Conservation (phyloP, 306 rosid species). For the Vicia faba region DNA sequence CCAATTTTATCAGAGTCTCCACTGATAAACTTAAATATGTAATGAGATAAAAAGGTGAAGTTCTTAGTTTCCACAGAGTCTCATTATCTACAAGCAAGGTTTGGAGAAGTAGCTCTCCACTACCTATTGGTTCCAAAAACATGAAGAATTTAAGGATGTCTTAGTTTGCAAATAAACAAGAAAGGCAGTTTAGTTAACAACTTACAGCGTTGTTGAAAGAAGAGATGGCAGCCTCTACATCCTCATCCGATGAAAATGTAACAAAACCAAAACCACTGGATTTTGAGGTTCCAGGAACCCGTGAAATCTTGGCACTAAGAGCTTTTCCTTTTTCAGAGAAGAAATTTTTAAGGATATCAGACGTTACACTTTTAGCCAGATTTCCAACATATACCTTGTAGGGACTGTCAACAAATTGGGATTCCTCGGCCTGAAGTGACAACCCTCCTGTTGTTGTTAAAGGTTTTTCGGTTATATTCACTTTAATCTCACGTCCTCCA, state of each 20-base stretch:
- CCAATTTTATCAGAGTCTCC: neutral
- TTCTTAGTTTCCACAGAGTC: no score
- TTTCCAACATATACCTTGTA: slow-evolving; percentile 96
- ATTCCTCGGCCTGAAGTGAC: slow-evolving; percentile 70
- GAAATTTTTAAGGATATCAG: slow-evolving; percentile 60
- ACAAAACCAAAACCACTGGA: slow-evolving; percentile 88
- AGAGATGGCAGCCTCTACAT: slow-evolving; percentile 79
- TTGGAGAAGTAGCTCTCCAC: neutral
- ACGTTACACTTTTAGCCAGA: slow-evolving; percentile 76
- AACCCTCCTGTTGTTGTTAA: slow-evolving; percentile 42
- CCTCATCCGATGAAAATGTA: slow-evolving; percentile 82
- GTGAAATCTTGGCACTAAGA: slow-evolving; percentile 89
- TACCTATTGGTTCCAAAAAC: neutral
- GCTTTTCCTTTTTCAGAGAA: slow-evolving; percentile 79
- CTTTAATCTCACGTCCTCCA: slow-evolving; percentile 81
- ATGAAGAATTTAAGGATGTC: slow-evolving; percentile 20
- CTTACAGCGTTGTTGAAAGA: slow-evolving; percentile 86
- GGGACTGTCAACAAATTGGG: slow-evolving; percentile 77
- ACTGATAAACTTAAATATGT: slow-evolving; percentile 5
- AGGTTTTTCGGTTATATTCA: slow-evolving; percentile 88
- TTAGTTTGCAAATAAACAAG: slow-evolving; percentile 18
- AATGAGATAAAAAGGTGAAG: neutral
- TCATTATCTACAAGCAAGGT: slow-evolving; percentile 29
- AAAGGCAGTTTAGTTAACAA: slow-evolving; percentile 35
- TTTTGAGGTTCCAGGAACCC: slow-evolving; percentile 91